These are phyloP conservation scores for Conoideocrella luteorostrata DNA, from an alignment of 2,329 filamentous ascomycete species.

Conservation along the genomic window DNA sequence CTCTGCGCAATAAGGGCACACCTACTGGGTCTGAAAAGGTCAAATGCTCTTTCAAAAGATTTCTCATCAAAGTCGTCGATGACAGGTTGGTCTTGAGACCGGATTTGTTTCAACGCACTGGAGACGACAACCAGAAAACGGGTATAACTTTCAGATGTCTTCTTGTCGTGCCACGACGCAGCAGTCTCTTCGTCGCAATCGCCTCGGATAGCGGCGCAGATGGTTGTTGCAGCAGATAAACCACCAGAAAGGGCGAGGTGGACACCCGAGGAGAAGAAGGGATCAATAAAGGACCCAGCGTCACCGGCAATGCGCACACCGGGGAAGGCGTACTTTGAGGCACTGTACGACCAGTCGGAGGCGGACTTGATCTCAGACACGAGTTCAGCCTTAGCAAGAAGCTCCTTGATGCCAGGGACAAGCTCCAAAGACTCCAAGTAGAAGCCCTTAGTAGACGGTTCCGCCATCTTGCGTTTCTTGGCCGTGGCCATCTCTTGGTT, in stretches of 20 bases:
- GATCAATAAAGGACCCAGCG: slow-evolving; percentile 43
- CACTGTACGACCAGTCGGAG: slow-evolving; percentile 42
- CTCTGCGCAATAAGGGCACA: too few relatives aligned
- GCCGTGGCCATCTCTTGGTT: slow-evolving; percentile 28
- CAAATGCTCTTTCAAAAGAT: slow-evolving; percentile 36
- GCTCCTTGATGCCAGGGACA: slow-evolving; percentile 19
- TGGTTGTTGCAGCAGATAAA: slow-evolving; percentile 39
- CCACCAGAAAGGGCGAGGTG: slow-evolving; percentile 38
- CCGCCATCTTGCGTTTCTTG: slow-evolving; percentile 22
- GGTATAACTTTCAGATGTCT: slow-evolving; percentile 38
- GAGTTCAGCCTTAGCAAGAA: slow-evolving; percentile 27
- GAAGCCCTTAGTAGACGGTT: slow-evolving; percentile 20
- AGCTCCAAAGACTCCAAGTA: slow-evolving; percentile 28
- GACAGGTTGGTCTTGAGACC: slow-evolving; percentile 28
- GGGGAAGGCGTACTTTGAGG: slow-evolving; percentile 33
- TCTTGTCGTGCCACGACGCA: slow-evolving; percentile 35
- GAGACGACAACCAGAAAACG: slow-evolving; percentile 32
- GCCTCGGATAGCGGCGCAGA: slow-evolving; percentile 31
- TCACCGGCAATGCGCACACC: slow-evolving; percentile 37
- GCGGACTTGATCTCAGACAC: slow-evolving; percentile 31
- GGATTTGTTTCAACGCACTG: slow-evolving; percentile 31
- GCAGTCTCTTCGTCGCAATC: slow-evolving; percentile 31
- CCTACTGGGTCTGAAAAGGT: slow-evolving; percentile 32
- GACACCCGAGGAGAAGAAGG: slow-evolving; percentile 41
- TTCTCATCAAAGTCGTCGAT: slow-evolving; percentile 35